Evolutionary conservation across 2,329 filamentous ascomycete genomes (phyloP).

Genomic region (Phoma sp.): DNA sequence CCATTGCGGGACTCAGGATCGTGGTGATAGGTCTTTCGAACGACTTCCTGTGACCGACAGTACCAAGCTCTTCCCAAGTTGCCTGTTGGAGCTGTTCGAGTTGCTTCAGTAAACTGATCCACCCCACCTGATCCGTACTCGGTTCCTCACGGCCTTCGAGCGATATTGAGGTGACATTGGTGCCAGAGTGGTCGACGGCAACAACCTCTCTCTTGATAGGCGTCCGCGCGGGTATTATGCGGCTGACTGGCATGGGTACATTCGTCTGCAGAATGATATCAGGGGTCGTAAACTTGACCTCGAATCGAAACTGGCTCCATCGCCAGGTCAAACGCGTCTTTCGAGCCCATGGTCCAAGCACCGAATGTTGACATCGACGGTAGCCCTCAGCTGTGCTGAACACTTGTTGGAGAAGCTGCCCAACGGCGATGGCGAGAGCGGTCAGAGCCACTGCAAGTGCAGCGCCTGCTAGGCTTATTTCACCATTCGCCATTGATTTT

Average conservation of each 20-base stretch:
- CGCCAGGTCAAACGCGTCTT: slow-evolving; percentile 1
- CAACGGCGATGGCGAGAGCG: slow-evolving; percentile 13
- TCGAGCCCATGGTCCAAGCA: slow-evolving; percentile 11
- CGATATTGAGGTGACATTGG: not conserved
- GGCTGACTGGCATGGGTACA: not conserved
- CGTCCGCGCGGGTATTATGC: not conserved
- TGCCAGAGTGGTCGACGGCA: not conserved
- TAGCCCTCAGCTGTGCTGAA: slow-evolving; percentile 21
- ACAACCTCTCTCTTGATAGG: not conserved
- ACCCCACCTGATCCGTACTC: slow-evolving; percentile 1
- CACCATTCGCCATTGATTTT: not conserved
- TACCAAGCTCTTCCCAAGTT: not conserved
- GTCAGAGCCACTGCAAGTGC: slow-evolving; percentile 10
- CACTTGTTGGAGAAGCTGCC: slow-evolving; percentile 15
- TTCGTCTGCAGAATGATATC: slow-evolving; percentile 5
- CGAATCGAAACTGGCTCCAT: slow-evolving; percentile 11
- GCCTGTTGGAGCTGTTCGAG: not conserved
- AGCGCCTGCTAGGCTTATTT: not conserved
- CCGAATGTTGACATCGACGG: slow-evolving; percentile 12
- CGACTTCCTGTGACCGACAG: not conserved
- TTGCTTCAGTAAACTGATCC: slow-evolving; percentile 7
- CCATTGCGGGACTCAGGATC: slow-evolving; percentile 1
- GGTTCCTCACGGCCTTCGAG: slow-evolving; percentile 2
- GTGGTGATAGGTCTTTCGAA: not conserved
- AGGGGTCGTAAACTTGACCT: slow-evolving; percentile 18